Percentiles rank a stretch among this genome's conserved stretches.
phyloP scores from a whole-genome alignment of 805 yeast genomes.

The Candida glaebosa region DNA sequence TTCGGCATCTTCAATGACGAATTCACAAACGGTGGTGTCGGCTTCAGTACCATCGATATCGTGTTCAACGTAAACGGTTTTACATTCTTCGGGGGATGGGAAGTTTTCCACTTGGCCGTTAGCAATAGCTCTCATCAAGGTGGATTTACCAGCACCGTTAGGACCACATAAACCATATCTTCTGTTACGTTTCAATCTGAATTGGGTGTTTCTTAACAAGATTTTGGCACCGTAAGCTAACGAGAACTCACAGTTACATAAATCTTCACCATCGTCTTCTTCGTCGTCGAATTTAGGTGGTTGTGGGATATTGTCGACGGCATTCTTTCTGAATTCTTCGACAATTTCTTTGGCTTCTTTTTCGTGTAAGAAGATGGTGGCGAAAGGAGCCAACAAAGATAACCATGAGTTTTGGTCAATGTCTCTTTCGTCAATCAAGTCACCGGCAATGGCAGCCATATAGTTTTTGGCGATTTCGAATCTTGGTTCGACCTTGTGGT shows the following conservation, averaged over 20 bases:
- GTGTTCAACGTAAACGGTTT: conserved; percentile 99
- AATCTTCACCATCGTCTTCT: conserved; percentile 98
- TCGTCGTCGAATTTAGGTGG: conserved; percentile 95
- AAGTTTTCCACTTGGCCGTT: conserved; percentile 99
- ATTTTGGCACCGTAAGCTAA: conserved; percentile 99
- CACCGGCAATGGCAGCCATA: conserved; percentile 97
- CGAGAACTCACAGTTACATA: conserved; percentile 99
- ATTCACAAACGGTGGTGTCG: conserved; percentile 90
- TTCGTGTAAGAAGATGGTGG: conserved; percentile 95
- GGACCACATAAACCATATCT: conserved; percentile 94
- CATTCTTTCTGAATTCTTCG: conserved; percentile 92
- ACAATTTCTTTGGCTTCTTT: conserved; percentile 79
- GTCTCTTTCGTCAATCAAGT: conserved; percentile 94
- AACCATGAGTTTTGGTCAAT: conserved; percentile 92
- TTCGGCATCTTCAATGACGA: conserved; percentile 80
- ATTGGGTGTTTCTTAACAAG: conserved; percentile 98
- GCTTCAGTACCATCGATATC: conserved; percentile 98
- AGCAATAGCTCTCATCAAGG: conserved; percentile 92
- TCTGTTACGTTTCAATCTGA: conserved; percentile 98
- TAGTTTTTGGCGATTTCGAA: conserved; percentile 75
- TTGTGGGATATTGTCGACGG: conserved; percentile 96
- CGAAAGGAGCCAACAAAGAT: conserved; percentile 84
- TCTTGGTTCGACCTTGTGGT: conserved; percentile 66
- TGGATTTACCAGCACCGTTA: conserved; percentile 52
- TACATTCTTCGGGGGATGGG: conserved; percentile 99